These are phyloP conservation scores for Clavaria fumosa DNA, from an alignment of 768 basidiomycete species.

Conservation along the genomic window DNA sequence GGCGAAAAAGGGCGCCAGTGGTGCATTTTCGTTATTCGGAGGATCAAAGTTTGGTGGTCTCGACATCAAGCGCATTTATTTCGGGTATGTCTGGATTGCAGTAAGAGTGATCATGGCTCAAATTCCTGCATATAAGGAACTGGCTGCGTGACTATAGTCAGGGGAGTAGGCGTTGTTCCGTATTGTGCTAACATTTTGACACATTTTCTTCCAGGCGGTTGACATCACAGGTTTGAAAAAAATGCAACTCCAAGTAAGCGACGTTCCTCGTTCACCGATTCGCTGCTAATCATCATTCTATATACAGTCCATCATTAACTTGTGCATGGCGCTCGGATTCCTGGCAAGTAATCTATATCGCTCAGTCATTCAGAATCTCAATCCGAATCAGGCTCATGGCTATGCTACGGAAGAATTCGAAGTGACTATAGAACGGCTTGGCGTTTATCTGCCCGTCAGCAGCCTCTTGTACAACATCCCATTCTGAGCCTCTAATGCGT, in stretches of 20 bases:
- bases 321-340: constrained; percentile 86
- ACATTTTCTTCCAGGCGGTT: constrained; percentile 38
- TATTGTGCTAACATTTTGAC: background rate
- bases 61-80: constrained; percentile 75
- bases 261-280: background rate
- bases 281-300: background rate
- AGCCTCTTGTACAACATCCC: background rate
- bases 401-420: constrained; percentile 78
- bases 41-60: constrained; percentile 60
- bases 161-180: constrained; percentile 17
- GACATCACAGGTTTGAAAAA: constrained; percentile 72
- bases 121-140: constrained; percentile 49
- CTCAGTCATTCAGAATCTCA: background rate
- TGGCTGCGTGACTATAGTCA: constrained; percentile 86
- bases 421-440: constrained; percentile 69
- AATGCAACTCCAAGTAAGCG: constrained; percentile 43
- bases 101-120: too few species aligned
- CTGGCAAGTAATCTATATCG: constrained; percentile 30
- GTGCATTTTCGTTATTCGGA: constrained; percentile 41
- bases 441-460: constrained; percentile 68
- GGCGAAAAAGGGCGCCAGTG: constrained; percentile 36
- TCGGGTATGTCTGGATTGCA: constrained; percentile 37
- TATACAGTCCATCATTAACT: constrained; percentile 65
- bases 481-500: background rate
- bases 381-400: constrained; percentile 43